Evolutionary conservation across 305 asterid species (phyloP), one percentile per base, ranked within the genome.

Genomic region (Ilex paraguariensis): DNA sequence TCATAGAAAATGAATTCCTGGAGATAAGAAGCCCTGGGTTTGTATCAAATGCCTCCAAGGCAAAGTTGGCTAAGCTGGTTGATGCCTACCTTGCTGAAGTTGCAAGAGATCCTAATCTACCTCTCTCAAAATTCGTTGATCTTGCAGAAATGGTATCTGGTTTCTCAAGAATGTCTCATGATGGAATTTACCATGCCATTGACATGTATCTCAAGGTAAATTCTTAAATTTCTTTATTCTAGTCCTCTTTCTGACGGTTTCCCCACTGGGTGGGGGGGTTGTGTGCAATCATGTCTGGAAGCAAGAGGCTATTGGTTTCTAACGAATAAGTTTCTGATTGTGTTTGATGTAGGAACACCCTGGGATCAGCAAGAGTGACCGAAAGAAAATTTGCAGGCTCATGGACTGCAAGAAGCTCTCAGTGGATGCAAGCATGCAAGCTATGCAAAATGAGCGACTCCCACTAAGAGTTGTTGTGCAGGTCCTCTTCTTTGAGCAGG

Each of bases 341-440:
- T 50, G 54, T 12, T 12, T 15, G 7, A 17, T 61, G 11, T 17
- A 61, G 65, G 65, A 21, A 53, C 65, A 61, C 57, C 44, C 65
- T 14, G 65, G 46, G 17, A 61, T 61, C 57, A 61, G 65, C 65
- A 61, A 61, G 65, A 49, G 56, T 28, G 65, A 61, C 9, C 44
- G 65, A 53, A 61, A 61, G 46, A 61, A 52, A 53, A 46, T 61
- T 6, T 61, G 65, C 45, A 13, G 57, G 44, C 11, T 49, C 36
- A 44, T 61, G 13, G 57, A 61, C 57, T 50, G 56, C 36, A 61
- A 50, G 57, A 61, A 61, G 65, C 45, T 61, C 30, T 61, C 65
- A 12, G 57, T 40, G 28, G 65, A 61, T 28, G 65, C 57, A 7
- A 46, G 65, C 57, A 61, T 30, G 56, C 65, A 61, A 30, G 65